Conservation (phyloP, 768 basidiomycete species). For the Lyophyllum decastes region DNA sequence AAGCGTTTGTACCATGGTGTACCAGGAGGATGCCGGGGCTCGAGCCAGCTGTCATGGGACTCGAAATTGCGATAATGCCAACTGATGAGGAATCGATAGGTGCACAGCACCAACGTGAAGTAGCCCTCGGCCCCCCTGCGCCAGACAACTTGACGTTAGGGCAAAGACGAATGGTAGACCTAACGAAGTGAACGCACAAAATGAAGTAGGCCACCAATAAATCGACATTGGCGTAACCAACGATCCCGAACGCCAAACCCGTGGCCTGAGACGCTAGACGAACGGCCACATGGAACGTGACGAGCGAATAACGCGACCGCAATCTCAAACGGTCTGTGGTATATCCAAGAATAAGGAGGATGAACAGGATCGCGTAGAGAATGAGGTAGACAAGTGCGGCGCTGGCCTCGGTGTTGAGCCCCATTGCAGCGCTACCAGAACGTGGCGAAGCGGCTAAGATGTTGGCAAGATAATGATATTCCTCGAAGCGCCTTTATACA, state of each 20-base stretch:
- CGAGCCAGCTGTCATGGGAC: constrained; percentile 33
- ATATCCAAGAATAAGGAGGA: constrained; percentile 29
- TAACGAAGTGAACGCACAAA: constrained; percentile 14
- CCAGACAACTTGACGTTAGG: no score
- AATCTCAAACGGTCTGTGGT: constrained; percentile 26
- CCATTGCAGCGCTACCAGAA: constrained; percentile 12
- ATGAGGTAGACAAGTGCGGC: constrained; percentile 35
- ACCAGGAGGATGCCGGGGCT: constrained; percentile 24
- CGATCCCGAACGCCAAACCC: constrained; percentile 35
- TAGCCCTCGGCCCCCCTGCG: constrained; percentile 30
- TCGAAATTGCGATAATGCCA: constrained; percentile 37
- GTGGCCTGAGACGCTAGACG: constrained; percentile 36
- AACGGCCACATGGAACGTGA: constrained; percentile 33
- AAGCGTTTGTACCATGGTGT: constrained; percentile 18
- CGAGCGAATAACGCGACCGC: constrained; percentile 31
- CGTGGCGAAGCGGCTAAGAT: not conserved
- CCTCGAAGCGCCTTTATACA: not conserved
- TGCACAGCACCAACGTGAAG: constrained; percentile 33
- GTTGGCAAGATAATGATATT: not conserved
- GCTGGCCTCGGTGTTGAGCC: constrained; percentile 24
- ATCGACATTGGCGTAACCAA: constrained; percentile 26
- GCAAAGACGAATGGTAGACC: not conserved
- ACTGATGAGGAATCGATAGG: constrained; percentile 35
- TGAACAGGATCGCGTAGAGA: constrained; percentile 31
- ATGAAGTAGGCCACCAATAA: constrained; percentile 34